Conservation (phyloP, 2,329 filamentous ascomycete genomes). For the Fusarium sambucinum region DNA sequence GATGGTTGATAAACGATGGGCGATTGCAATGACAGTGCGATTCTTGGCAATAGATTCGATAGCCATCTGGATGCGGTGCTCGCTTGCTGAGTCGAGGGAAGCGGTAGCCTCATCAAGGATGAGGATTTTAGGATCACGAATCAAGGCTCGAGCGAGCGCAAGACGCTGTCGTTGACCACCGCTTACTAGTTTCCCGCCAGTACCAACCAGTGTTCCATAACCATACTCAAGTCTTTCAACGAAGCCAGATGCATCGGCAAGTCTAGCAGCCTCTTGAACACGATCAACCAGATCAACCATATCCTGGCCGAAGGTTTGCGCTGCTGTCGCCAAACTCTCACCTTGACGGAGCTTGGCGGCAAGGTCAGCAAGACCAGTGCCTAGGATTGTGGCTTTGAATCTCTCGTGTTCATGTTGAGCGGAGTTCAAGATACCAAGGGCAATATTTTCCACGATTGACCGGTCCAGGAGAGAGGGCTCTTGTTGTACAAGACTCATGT, state of each 20-base stretch:
- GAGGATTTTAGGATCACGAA: constrained; percentile 68
- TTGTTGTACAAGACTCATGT: constrained; percentile 61
- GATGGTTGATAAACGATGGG: constrained; percentile 72
- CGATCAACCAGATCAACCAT: constrained; percentile 64
- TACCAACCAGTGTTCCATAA: constrained; percentile 65
- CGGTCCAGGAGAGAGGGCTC: constrained; percentile 60
- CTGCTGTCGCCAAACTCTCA: constrained; percentile 59
- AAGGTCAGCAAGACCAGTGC: constrained; percentile 62
- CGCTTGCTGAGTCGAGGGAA: constrained; percentile 69
- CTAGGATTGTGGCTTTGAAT: constrained; percentile 61
- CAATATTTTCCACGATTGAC: constrained; percentile 65
- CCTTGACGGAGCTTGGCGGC: constrained; percentile 65
- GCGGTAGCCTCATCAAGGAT: constrained; percentile 73
- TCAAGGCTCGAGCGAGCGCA: constrained; percentile 68
- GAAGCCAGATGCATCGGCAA: constrained; percentile 71
- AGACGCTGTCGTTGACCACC: constrained; percentile 72
- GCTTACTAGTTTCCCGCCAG: constrained; percentile 65
- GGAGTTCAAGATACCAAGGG: constrained; percentile 62
- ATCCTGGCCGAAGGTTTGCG: constrained; percentile 57
- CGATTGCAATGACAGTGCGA: constrained; percentile 75
- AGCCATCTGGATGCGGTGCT: constrained; percentile 65
- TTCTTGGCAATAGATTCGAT: constrained; percentile 61
- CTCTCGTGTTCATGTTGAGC: constrained; percentile 54
- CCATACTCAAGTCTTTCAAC: constrained; percentile 67
- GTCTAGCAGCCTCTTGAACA: constrained; percentile 63